These are phyloP conservation scores for Solanum piurae DNA, from an alignment of 257 asterid genomes.

Conservation along the genomic window DNA sequence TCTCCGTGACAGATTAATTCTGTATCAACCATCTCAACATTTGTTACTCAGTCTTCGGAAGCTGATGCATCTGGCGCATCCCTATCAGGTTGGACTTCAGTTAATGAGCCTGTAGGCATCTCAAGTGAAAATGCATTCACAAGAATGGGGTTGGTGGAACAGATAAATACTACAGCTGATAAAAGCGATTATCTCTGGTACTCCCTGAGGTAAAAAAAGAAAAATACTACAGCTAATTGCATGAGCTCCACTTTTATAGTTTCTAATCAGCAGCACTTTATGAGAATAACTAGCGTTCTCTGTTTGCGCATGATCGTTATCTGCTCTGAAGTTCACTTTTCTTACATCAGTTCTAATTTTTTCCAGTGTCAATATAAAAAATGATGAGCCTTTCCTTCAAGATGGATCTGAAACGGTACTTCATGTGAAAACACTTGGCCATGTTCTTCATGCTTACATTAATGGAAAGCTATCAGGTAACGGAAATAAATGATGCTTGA, in stretches of 20 bases:
- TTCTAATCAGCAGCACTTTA: not conserved
- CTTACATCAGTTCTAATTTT: not conserved
- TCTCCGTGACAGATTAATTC: slow-evolving; percentile 61
- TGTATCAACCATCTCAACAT: slow-evolving; percentile 34
- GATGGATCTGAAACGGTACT: slow-evolving; percentile 58
- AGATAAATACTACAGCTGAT: slow-evolving; percentile 82
- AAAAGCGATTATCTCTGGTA: slow-evolving; percentile 82
- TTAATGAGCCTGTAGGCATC: slow-evolving; percentile 77
- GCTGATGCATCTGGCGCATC: slow-evolving; percentile 32
- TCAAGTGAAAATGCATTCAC: slow-evolving; percentile 48
- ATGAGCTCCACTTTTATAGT: not conserved
- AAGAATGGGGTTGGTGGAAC: slow-evolving; percentile 53
- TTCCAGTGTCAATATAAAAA: slow-evolving; percentile 43
- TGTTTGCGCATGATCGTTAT: not conserved
- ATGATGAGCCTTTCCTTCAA: slow-evolving; percentile 41
- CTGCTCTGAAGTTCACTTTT: not conserved
- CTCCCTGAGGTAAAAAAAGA: slow-evolving; percentile 44
- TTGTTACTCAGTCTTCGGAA: slow-evolving; percentile 35
- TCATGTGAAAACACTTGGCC: slow-evolving; percentile 73
- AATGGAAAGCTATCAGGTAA: slow-evolving; percentile 76
- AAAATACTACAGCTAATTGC: not conserved
- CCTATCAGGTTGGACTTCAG: slow-evolving; percentile 63
- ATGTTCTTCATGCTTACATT: slow-evolving; percentile 50
- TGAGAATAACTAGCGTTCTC: not conserved
- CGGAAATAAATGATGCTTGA: not conserved